phyloP scores from a whole-genome alignment of 1,284 basidiomycete species.

The Veloboletus limbatus region DNA sequence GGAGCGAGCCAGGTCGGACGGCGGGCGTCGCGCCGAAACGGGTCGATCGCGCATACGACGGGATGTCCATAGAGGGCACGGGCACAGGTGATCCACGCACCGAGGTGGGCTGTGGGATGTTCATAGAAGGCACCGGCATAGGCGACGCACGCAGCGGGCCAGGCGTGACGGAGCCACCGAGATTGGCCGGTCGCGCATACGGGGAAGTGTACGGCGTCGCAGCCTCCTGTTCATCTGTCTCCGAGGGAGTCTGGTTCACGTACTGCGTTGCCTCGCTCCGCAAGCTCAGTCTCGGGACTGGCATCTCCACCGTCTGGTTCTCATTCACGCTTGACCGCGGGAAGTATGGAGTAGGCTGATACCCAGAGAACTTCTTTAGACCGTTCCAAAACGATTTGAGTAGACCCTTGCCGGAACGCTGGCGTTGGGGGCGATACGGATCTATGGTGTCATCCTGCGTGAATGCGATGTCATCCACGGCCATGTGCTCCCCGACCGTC shows the following conservation, averaged over 20 bases:
- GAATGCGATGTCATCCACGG: conserved; percentile 18
- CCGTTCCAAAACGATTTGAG: conserved; percentile 24
- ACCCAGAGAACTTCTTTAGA: conserved; percentile 24
- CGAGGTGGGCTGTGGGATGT: neutral
- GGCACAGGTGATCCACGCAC: conserved; percentile 13
- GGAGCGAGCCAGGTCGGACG: conserved; percentile 5
- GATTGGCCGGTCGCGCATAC: conserved; percentile 7
- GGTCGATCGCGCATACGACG: neutral
- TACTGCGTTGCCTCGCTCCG: conserved; percentile 16
- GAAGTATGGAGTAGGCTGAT: neutral
- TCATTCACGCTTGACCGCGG: conserved; percentile 4
- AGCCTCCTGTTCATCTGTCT: conserved; percentile 12
- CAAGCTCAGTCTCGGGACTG: neutral
- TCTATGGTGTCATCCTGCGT: neutral
- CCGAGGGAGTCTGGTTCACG: conserved; percentile 5
- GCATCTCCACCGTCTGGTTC: conserved; percentile 5
- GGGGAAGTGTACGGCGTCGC: conserved; percentile 16
- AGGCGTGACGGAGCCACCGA: neutral
- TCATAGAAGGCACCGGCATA: conserved; percentile 4
- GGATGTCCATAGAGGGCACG: neutral
- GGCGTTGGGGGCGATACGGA: conserved; percentile 12
- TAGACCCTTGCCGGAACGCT: conserved; percentile 6
- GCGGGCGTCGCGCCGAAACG: conserved; percentile 1
- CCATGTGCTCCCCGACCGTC: conserved; percentile 31
- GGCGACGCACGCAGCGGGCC: conserved; percentile 12